Evolutionary conservation across 352 stramenopile genomes (phyloP), one percentile per base, ranked within the genome.

Genomic region (Saprolegnia parasitica): DNA sequence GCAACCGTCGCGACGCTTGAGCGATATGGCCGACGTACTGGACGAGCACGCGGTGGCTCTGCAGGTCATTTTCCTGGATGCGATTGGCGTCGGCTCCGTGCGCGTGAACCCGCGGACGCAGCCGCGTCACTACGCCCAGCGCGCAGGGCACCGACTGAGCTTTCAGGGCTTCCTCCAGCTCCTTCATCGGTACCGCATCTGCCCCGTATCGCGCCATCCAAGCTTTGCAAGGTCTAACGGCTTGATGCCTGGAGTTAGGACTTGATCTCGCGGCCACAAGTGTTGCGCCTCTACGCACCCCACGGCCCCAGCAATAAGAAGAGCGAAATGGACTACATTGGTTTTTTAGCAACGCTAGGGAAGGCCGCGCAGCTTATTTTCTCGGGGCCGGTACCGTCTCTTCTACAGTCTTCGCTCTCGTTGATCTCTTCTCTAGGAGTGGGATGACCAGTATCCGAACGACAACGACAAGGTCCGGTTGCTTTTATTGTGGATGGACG

Each of bases 61-160:
- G 37, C 58, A 67, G 58, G 50, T 67, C 35, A 67, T 67, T 11
- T 67, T 67, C 58, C 40, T 67, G 8, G 58, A 67, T 37, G 58
- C 58, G 1, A 56, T 67, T 18, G 58, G 42, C 18, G 58, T 67
- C 39, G 58, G 13, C 40, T 24, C 42, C 1, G 58, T 67, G 21
- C 58, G 58, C 16, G 58, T 32, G 18, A 67, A 67, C 42, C 58
- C 58, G 35, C 32, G 23, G 8, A 39, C 24, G n/a, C 58, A 39
- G 32, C 8, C n/a, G 11, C 58, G 20, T 9, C 40, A 56, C 40
- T 67, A 56, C 42, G 37, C 58, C 11, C 23, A 37, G 4, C 39
- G 54, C n/a, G 37, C 15, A 5, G 42, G 23, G n/a, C 45, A 56
- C 23, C 18, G 21, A 0, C 35, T 67, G 11, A 32, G 18, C 39